Evolutionary conservation across 2,329 filamentous ascomycete genomes (phyloP).

Genomic region (Epicoccum nigrum): DNA sequence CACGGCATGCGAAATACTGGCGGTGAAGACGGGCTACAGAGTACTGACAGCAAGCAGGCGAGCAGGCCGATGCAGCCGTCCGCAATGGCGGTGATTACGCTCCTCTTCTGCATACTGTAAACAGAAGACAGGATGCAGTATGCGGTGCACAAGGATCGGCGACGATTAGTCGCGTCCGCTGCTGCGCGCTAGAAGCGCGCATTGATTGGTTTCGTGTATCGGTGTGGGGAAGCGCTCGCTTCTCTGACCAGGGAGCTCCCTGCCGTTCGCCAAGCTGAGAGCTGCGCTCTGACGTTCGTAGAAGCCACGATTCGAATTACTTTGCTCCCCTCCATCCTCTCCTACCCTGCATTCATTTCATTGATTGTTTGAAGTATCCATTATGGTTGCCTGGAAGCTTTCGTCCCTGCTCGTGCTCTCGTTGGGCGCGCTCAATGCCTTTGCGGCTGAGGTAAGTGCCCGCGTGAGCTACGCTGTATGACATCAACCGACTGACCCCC

Average conservation of each 20-base stretch:
- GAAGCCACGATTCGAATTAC: constrained; percentile 43
- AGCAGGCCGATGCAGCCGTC: constrained; percentile 10
- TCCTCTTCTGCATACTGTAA: constrained; percentile 7
- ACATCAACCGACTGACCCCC: constrained; percentile 40
- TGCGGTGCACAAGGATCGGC: constrained; percentile 9
- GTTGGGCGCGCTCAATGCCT: constrained; percentile 68
- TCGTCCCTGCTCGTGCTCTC: constrained; percentile 75
- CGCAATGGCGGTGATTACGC: constrained; percentile 10
- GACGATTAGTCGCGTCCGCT: constrained; percentile 11
- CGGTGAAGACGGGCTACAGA: constrained; percentile 23
- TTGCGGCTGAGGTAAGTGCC: constrained; percentile 65
- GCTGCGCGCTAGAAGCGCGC: constrained; percentile 1
- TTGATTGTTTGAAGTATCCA: constrained; percentile 27
- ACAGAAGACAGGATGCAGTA: constrained; percentile 12
- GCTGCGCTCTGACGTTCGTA: constrained; percentile 18
- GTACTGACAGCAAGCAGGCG: constrained; percentile 16
- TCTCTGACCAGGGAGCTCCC: constrained; percentile 20
- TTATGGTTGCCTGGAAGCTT: constrained; percentile 77
- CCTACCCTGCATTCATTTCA: constrained; percentile 16
- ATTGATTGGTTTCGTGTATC: constrained; percentile 8
- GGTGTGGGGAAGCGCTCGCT: constrained; percentile 18
- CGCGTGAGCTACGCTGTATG: constrained; percentile 36
- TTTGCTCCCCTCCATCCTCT: constrained; percentile 14
- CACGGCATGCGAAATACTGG: constrained; percentile 11
- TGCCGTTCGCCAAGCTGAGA: constrained; percentile 23